Percentiles rank a stretch among this genome's conserved stretches.
phyloP scores from a whole-genome alignment of 768 basidiomycete genomes.

The Podaxis pistillaris region DNA sequence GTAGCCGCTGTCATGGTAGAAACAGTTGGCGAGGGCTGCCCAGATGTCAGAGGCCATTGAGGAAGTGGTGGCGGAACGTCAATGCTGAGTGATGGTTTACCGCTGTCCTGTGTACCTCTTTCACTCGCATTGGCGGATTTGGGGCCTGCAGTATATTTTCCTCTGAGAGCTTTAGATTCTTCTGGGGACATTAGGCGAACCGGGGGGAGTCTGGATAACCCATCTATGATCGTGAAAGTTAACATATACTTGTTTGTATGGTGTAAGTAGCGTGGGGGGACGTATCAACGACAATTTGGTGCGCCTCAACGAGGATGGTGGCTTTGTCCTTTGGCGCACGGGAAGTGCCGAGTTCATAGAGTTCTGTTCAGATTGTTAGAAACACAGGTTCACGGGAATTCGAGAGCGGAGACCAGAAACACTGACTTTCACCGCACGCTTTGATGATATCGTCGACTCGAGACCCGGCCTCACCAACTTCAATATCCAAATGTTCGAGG shows the following conservation, averaged over 20 bases:
- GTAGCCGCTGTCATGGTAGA: neutral
- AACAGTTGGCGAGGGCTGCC: neutral
- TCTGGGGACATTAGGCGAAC: conserved; percentile 69
- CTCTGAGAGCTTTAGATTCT: conserved; percentile 23
- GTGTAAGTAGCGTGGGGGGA: neutral
- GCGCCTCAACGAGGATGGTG: conserved; percentile 75
- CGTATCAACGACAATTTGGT: conserved; percentile 85
- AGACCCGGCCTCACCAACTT: conserved; percentile 53
- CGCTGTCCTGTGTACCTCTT: neutral
- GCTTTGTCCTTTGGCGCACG: conserved; percentile 76
- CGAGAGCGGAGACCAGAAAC: too few species aligned
- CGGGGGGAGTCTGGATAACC: conserved; percentile 70
- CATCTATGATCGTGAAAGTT: conserved; percentile 46
- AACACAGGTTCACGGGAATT: neutral
- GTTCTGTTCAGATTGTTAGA: conserved; percentile 20
- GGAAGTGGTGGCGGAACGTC: neutral
- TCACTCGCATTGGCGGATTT: neutral
- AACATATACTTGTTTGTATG: too few species aligned
- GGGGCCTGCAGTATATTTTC: conserved; percentile 13
- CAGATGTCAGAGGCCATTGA: neutral
- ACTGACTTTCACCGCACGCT: conserved; percentile 76
- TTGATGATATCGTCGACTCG: conserved; percentile 65
- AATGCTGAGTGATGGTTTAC: neutral
- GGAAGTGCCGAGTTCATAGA: conserved; percentile 39
- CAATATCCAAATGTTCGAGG: conserved; percentile 86